Evolutionary conservation across 2,329 filamentous ascomycete genomes (phyloP), one percentile per base, ranked within the genome.

Genomic region (Coniochaeta sp.): DNA sequence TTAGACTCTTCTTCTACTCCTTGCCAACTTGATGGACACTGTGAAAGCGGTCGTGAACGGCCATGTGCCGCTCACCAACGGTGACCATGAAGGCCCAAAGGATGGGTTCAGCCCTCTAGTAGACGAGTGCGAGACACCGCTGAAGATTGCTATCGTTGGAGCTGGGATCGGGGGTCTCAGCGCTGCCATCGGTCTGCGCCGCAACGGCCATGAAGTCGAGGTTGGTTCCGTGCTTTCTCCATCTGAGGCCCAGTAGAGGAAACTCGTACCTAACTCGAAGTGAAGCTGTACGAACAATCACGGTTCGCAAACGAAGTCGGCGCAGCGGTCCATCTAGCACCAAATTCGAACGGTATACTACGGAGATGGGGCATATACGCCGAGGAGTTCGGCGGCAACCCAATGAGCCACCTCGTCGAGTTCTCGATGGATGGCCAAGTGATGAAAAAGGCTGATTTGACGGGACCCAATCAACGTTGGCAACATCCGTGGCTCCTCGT

Each of bases 271-370:
- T 58, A 12, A 5, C 36, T 17, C 38, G 34, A 9, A 31, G 4
- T 12, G 17, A 47, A 47, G 43, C 43, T 47, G 11, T 81, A 77
- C 57, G 84, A 87, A 64, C 79, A 83, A 66, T 85, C 83, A 0
- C 73, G 73, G 1, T 79, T 86, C 36, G 78, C 79, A 17, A 79
- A 74, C 58, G 84, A 87, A 68, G 71, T 77, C 1, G 85, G 85
- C 0, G 84, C 85, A 3, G 85, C 85, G 0, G 78, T 88, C n/a
- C 84, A 88, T 65, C 68, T 88, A 5, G 79, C 82, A 0, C 84
- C 86, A 0, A 89, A 89, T 65, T 74, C 79, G 2, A 85, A 86
- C 68, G 81, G 82, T 0, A 70, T 88, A 2, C 72, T 89, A 12
- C 71, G 72, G 7, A 68, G 69, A 52, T 71, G 73, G 63, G 76